phyloP scores from a whole-genome alignment of 2,329 filamentous ascomycete genomes.

The Davidsoniella neocaledoniae region DNA sequence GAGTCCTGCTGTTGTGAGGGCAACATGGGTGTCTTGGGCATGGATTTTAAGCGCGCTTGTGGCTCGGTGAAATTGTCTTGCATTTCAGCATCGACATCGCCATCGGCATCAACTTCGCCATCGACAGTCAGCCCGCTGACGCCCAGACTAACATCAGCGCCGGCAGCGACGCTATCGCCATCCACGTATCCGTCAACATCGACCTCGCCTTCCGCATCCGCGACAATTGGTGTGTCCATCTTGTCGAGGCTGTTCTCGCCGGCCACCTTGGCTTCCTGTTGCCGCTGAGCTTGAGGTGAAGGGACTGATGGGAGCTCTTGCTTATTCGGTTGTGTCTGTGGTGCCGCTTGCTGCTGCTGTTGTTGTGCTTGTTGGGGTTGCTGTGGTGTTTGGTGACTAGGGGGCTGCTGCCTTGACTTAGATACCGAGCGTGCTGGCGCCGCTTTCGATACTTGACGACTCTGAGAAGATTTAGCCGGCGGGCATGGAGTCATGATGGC shows the following conservation, averaged over 20 bases:
- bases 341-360: slow-evolving; percentile 14
- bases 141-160: slow-evolving; percentile 17
- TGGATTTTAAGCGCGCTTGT: slow-evolving; percentile 20
- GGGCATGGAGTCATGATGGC: too few species aligned
- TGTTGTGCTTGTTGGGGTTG: slow-evolving; percentile 15
- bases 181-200: slow-evolving; percentile 25
- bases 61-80: slow-evolving; percentile 32
- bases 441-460: background rate
- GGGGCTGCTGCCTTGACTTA: background rate
- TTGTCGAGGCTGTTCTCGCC: slow-evolving; percentile 15
- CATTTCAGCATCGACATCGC: slow-evolving; percentile 33
- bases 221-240: slow-evolving; percentile 22
- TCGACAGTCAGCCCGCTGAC: slow-evolving; percentile 5
- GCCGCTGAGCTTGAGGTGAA: slow-evolving; percentile 21
- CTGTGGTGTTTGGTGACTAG: slow-evolving; percentile 12
- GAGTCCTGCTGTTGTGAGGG: slow-evolving; percentile 23
- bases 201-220: slow-evolving; percentile 17
- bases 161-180: slow-evolving; percentile 13
- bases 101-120: slow-evolving; percentile 16
- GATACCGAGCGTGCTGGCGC: background rate
- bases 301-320: slow-evolving; percentile 20
- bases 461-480: background rate
- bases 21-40: slow-evolving; percentile 11
- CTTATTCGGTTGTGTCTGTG: slow-evolving; percentile 17
- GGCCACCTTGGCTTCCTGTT: slow-evolving; percentile 12